These are phyloP conservation scores for Jatropha curcas DNA, from an alignment of 345 rosid genomes.

Conservation along the genomic window DNA sequence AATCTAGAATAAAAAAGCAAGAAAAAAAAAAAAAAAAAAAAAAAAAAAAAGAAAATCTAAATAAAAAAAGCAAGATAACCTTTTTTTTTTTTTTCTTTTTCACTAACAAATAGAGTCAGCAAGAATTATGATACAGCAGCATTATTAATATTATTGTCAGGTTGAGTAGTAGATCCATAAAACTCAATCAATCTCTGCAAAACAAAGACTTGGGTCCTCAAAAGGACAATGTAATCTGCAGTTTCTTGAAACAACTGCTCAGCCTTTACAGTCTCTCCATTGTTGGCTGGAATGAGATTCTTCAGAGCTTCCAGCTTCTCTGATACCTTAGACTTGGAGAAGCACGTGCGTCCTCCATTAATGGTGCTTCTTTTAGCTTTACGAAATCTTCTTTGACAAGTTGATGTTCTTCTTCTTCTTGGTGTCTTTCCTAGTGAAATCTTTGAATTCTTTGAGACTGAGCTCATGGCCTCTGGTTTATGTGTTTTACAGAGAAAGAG, in stretches of 20 bases:
- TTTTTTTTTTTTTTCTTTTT: neutral
- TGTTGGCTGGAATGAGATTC: constrained; percentile 55
- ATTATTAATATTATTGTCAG: constrained; percentile 18
- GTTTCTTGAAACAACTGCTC: constrained; percentile 71
- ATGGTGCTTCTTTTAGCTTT: constrained; percentile 9
- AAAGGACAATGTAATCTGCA: constrained; percentile 71
- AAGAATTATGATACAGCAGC: constrained; percentile 22
- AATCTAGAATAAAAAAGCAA: neutral
- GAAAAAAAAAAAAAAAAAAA: neutral
- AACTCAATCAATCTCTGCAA: constrained; percentile 65
- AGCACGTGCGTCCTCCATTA: constrained; percentile 9
- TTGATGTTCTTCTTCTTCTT: constrained; percentile 12
- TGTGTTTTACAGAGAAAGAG: neutral
- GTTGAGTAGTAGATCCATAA: constrained; percentile 49
- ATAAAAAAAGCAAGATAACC: neutral
- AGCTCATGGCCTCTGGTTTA: constrained; percentile 3
- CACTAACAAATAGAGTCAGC: neutral
- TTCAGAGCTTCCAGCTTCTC: constrained; percentile 72
- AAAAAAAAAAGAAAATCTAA: neutral
- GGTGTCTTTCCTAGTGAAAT: constrained; percentile 14
- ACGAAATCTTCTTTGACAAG: neutral
- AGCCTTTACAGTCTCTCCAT: constrained; percentile 30
- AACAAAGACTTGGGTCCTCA: constrained; percentile 63
- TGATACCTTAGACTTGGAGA: constrained; percentile 38
- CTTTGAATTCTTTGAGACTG: constrained; percentile 37